Conservation (phyloP, 176 grass and related monocot genomes). For the Eleusine coracana region DNA sequence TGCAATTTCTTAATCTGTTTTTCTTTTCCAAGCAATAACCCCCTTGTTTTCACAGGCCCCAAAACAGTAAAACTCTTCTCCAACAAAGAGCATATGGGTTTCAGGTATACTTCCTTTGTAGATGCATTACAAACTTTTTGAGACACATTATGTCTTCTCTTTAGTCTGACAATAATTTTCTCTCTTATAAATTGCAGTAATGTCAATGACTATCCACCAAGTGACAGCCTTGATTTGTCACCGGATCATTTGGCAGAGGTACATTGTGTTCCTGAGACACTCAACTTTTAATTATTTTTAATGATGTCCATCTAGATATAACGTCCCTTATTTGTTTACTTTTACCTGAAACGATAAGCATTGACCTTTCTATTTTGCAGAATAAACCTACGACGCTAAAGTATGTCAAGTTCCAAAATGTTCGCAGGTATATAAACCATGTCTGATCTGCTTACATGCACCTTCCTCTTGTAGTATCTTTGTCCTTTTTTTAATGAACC, state of each 20-base stretch:
- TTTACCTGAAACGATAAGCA: slow-evolving; percentile 27
- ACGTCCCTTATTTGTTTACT: slow-evolving; percentile 8
- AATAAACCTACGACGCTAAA: slow-evolving; percentile 65
- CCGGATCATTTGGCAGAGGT: slow-evolving; percentile 74
- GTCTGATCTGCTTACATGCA: not conserved
- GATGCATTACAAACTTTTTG: not conserved
- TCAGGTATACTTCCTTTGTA: slow-evolving; percentile 62
- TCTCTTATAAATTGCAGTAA: slow-evolving; percentile 61
- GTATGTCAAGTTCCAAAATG: slow-evolving; percentile 99
- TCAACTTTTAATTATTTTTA: not conserved
- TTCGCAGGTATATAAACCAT: slow-evolving; percentile 73
- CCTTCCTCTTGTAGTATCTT: not conserved
- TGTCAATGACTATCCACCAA: slow-evolving; percentile 93
- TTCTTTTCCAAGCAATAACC: slow-evolving; percentile 22
- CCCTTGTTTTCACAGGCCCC: slow-evolving; percentile 57
- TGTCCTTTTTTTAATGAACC: slow-evolving; percentile 24
- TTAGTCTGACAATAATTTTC: slow-evolving; percentile 33
- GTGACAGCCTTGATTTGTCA: slow-evolving; percentile 77
- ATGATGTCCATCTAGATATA: not conserved
- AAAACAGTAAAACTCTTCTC: slow-evolving; percentile 85
- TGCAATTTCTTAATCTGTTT: not conserved
- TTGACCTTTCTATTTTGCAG: slow-evolving; percentile 54
- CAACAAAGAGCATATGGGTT: slow-evolving; percentile 99
- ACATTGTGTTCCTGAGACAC: slow-evolving; percentile 14
- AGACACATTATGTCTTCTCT: slow-evolving; percentile 8